A percentile compares a stretch with the other conserved stretches of the same genome.
These are phyloP conservation scores for Mycena venus DNA, from an alignment of 768 basidiomycete species.

Conservation along the genomic window DNA sequence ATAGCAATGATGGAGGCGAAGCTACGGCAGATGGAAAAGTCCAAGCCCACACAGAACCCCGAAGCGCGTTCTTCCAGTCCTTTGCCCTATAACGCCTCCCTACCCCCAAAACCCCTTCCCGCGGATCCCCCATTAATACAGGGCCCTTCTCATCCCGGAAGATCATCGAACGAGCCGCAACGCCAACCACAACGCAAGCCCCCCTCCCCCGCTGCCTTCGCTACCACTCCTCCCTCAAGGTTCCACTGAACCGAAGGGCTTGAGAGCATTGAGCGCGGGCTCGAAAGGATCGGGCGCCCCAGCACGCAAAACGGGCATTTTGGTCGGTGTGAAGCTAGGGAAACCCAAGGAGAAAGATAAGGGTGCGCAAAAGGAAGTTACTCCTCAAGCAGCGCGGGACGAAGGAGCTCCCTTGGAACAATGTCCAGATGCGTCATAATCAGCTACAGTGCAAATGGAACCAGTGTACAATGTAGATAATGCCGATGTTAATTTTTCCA, in stretches of 20 bases:
- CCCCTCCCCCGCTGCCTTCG: conserved; percentile 19
- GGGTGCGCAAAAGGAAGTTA: background rate
- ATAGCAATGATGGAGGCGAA: conserved; percentile 98
- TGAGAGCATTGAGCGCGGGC: conserved; percentile 1
- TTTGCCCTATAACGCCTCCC: conserved; percentile 48
- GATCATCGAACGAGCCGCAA: conserved; percentile 24
- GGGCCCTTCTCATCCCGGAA: background rate
- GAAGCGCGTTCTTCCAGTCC: conserved; percentile 24
- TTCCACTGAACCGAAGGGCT: conserved; percentile 9
- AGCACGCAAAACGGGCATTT: conserved; percentile 35
- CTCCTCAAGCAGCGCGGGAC: background rate
- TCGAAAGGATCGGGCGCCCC: background rate
- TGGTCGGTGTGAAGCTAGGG: conserved; percentile 58
- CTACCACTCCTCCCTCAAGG: conserved; percentile 37
- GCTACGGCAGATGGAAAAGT: conserved; percentile 79
- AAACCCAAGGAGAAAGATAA: conserved; percentile 48
- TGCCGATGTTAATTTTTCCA: conserved; percentile 16
- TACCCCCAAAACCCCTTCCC: conserved; percentile 59
- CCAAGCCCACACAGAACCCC: conserved; percentile 41
- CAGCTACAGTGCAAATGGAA: no score
- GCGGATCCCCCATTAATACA: conserved; percentile 16
- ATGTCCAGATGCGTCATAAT: no score
- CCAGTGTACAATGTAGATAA: conserved; percentile 11
- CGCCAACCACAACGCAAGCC: conserved; percentile 16
- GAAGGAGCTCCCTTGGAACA: background rate